Conservation (phyloP, 2,329 filamentous ascomycete species). For the Hymenoscyphus salicellus region DNA sequence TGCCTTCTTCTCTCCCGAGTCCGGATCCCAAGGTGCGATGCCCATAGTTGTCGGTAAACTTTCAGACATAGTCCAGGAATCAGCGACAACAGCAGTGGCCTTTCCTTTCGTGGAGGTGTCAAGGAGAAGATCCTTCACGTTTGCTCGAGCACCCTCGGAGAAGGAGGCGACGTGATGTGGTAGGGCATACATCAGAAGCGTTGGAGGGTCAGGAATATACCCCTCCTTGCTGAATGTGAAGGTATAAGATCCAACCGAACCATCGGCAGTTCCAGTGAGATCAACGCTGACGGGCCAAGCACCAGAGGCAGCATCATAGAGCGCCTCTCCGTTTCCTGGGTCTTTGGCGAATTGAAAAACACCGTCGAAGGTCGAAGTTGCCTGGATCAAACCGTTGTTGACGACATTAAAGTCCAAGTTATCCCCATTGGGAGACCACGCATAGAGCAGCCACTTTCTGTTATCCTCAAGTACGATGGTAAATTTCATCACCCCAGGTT, state of each 20-base stretch:
- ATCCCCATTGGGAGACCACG: slow-evolving; percentile 56
- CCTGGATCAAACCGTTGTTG: slow-evolving; percentile 63
- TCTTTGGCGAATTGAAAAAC: slow-evolving; percentile 81
- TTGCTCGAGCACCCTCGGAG: slow-evolving; percentile 51
- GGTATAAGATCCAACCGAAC: slow-evolving; percentile 65
- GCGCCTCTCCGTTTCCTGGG: slow-evolving; percentile 58
- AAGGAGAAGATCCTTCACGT: slow-evolving; percentile 56
- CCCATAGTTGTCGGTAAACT: slow-evolving; percentile 68
- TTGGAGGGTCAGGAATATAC: slow-evolving; percentile 44
- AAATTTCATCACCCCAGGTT: slow-evolving; percentile 71
- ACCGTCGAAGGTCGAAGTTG: slow-evolving; percentile 68
- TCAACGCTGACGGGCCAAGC: slow-evolving; percentile 65
- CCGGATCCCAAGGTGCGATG: slow-evolving; percentile 74
- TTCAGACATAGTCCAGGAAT: slow-evolving; percentile 77
- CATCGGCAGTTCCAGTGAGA: slow-evolving; percentile 61
- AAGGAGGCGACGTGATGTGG: slow-evolving; percentile 84
- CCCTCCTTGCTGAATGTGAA: slow-evolving; percentile 73
- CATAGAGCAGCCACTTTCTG: slow-evolving; percentile 77
- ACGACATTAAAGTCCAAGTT: slow-evolving; percentile 66
- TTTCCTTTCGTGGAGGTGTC: slow-evolving; percentile 83
- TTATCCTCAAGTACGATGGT: slow-evolving; percentile 69
- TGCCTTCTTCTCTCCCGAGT: slow-evolving; percentile 43
- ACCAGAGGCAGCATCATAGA: slow-evolving; percentile 75
- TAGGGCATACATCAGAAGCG: slow-evolving; percentile 79
- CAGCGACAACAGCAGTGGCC: slow-evolving; percentile 67